Base-by-base conservation (phyloP, 1,284 basidiomycete species). In the Fistulina hepatica region DNA sequence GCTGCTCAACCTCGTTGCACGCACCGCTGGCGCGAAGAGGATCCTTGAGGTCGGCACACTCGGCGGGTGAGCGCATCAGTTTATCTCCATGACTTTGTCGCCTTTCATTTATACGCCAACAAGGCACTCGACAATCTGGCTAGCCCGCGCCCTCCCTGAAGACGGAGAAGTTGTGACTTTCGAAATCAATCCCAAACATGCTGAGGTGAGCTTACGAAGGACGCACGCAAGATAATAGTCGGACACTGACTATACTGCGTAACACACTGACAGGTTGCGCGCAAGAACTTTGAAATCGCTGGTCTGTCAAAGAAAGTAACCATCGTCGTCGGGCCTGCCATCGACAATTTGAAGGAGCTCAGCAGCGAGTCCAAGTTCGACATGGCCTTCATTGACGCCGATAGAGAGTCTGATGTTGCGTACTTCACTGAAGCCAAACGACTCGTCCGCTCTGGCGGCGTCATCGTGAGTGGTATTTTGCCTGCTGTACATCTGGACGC, bases 41-140 rank as follows among this genome's bases (percentile, higher is more conserved):
- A 60, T 75, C 17, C 54, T 79, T 23, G 75, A 78, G 47, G 65
- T 80, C 34, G 76, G 75, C 2, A 76, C 74, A 6, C 60, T 78
- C 3, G 76, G 72, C 48, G 75, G 73, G 72, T 74, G 47, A 38
- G 64, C 54, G n/a, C n/a, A n/a, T n/a, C n/a, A n/a, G n/a, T n/a
- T n/a, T n/a, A n/a, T n/a, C n/a, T n/a, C n/a, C n/a, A n/a, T n/a
- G n/a, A n/a, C n/a, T n/a, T n/a, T n/a, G n/a, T n/a, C 47, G 37
- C 63, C 54, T n/a, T 26, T 17, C 4, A 12, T 16, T n/a, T n/a
- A n/a, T n/a, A n/a, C n/a, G n/a, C n/a, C n/a, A n/a, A 46, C 35
- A 32, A 40, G 73, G 71, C 74, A 8, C 21, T 33, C 23, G 8
- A 45, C 44, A 3, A 33, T 40, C 26, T 39, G 42, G 38, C 36